Percentiles rank a stretch among this genome's conserved stretches.
These are phyloP conservation scores for Populus ilicifolia DNA, from an alignment of 345 rosid genomes.

Conservation along the genomic window DNA sequence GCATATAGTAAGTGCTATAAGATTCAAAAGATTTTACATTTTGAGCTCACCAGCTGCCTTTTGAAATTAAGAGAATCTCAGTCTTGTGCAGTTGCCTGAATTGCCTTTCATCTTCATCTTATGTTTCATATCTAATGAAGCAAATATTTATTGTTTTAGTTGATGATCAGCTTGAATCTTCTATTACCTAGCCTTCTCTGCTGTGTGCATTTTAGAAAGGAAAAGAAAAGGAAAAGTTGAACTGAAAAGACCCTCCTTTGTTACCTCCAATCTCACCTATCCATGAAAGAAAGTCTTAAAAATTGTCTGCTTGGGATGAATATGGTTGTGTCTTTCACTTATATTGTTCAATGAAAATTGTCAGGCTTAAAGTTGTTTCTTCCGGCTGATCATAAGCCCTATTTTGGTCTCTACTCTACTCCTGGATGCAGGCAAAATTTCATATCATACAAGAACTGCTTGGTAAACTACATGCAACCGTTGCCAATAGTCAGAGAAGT, in stretches of 20 bases:
- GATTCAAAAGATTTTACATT: no score
- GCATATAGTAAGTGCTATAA: no score
- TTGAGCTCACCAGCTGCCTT: no score
- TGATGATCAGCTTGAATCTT: no score
- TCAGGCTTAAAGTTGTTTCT: neutral
- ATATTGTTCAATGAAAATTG: neutral
- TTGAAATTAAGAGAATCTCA: no score
- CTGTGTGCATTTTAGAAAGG: neutral
- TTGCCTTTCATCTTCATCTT: no score
- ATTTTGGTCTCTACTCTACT: neutral
- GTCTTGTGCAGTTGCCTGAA: no score
- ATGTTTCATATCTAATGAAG: no score
- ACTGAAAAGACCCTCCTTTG: neutral
- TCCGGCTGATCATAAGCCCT: neutral
- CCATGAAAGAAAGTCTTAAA: neutral
- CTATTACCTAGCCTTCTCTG: neutral
- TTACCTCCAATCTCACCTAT: neutral
- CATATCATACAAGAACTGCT: conserved; percentile 91
- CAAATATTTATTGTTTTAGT: no score
- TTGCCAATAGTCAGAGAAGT: conserved; percentile 41
- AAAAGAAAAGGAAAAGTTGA: neutral
- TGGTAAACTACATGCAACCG: conserved; percentile 67
- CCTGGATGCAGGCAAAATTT: conserved; percentile 66
- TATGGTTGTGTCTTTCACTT: neutral
- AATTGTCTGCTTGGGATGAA: neutral